phyloP scores from a whole-genome alignment of 2,329 filamentous ascomycete species.

The Cadophora sp. region DNA sequence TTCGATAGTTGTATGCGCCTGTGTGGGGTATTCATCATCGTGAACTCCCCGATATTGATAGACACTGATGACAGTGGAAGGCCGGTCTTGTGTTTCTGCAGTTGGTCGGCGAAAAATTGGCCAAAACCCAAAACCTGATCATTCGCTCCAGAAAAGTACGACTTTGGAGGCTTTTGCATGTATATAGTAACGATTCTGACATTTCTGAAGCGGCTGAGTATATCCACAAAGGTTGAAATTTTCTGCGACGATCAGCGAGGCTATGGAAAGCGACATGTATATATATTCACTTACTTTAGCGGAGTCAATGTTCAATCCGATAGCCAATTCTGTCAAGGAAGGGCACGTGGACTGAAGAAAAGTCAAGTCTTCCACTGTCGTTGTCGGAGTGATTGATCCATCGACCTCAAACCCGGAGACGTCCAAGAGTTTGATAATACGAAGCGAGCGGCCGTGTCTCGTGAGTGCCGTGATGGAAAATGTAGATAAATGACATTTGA shows the following conservation, averaged over 20 bases:
- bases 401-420: constrained; percentile 2
- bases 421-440: background rate
- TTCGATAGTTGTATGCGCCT: background rate
- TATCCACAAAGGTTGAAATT: background rate
- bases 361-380: background rate
- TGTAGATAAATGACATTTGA: background rate
- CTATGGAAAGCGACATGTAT: background rate
- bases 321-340: background rate
- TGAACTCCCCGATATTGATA: background rate
- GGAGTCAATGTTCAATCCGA: background rate
- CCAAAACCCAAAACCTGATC: background rate
- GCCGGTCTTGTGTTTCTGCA: background rate
- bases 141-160: background rate
- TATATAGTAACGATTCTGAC: background rate
- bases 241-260: background rate
- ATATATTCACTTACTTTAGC: background rate
- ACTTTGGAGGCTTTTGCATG: background rate
- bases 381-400: background rate
- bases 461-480: background rate
- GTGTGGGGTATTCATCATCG: background rate
- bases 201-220: background rate
- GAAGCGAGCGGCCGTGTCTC: background rate
- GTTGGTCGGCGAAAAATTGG: background rate
- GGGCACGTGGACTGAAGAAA: background rate
- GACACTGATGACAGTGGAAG: background rate